These are phyloP conservation scores for Cryoendolithus antarcticus DNA, from an alignment of 2,329 filamentous ascomycete genomes.

Conservation along the genomic window DNA sequence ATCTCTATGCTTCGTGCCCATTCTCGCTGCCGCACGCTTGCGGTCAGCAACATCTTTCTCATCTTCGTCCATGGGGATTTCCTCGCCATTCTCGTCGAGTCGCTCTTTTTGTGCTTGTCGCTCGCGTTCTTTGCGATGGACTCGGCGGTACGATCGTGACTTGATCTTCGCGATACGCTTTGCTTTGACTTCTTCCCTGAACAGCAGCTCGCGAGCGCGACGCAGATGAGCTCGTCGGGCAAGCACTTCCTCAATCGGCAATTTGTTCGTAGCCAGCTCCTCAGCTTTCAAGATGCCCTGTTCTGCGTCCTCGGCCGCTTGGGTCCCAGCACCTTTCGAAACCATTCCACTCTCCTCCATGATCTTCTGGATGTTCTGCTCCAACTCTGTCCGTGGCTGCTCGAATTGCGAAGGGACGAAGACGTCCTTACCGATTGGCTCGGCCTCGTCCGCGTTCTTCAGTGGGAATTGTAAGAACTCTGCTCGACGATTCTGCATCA, in stretches of 20 bases:
- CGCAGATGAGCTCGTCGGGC: conserved; percentile 63
- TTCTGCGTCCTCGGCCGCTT: conserved; percentile 30
- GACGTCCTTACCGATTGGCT: conserved; percentile 48
- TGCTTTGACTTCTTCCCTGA: conserved; percentile 74
- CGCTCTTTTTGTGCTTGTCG: conserved; percentile 45
- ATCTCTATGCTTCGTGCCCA: conserved; percentile 73
- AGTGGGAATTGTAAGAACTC: conserved; percentile 86
- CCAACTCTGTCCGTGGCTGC: conserved; percentile 65
- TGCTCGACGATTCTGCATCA: conserved; percentile 83
- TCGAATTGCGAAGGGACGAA: conserved; percentile 47
- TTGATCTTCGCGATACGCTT: conserved; percentile 99
- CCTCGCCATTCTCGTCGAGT: conserved; percentile 44
- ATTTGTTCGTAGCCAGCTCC: conserved; percentile 56
- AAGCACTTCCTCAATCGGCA: conserved; percentile 61
- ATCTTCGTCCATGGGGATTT: conserved; percentile 50
- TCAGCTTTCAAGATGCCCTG: conserved; percentile 57
- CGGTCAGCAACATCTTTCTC: conserved; percentile 58
- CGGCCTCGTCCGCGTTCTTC: conserved; percentile 54
- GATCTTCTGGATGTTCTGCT: conserved; percentile 75
- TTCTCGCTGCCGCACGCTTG: conserved; percentile 67
- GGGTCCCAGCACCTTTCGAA: conserved; percentile 42
- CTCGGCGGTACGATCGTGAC: conserved; percentile 83
- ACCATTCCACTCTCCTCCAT: conserved; percentile 76
- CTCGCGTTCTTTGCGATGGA: conserved; percentile 71
- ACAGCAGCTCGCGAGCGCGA: conserved; percentile 70